A percentile compares a stretch with the other conserved stretches of the same genome.
Evolutionary conservation across 306 rosid genomes (phyloP).

Genomic region (Citrullus colocynthis): DNA sequence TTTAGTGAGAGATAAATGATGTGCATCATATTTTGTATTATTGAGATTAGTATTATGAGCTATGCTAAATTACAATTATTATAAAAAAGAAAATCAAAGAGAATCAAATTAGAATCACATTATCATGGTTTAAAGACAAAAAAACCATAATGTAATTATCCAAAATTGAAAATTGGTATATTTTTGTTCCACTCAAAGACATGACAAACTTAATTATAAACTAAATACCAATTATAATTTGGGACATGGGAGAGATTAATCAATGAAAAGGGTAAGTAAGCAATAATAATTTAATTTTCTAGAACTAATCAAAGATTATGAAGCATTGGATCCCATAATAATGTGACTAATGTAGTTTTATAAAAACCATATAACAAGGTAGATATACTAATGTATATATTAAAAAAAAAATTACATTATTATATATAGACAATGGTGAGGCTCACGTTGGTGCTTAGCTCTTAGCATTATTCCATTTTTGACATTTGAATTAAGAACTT

Average conservation of each 20-base stretch:
- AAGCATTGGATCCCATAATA: constrained; percentile 2
- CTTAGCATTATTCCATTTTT: constrained; percentile 1
- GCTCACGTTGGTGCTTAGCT: constrained; percentile 1
- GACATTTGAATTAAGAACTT: constrained; percentile 6
- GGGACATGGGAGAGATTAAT: background rate
- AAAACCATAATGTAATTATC: background rate
- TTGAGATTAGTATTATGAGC: background rate
- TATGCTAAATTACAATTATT: background rate
- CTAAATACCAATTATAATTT: background rate
- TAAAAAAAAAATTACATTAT: background rate
- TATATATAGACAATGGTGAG: background rate
- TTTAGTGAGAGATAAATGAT: background rate
- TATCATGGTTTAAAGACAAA: background rate
- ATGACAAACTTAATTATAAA: background rate
- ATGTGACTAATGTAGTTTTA: background rate
- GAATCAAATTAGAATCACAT: background rate
- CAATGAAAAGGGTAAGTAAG: background rate
- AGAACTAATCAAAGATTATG: background rate
- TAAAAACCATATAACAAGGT: background rate
- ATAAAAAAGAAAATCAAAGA: background rate
- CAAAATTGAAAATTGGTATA: background rate
- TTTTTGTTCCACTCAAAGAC: background rate
- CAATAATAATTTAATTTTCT: background rate
- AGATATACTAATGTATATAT: background rate
- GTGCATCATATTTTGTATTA: background rate